Percentiles rank a stretch among this genome's conserved stretches.
These are phyloP conservation scores for Camelina laxa DNA, from an alignment of 345 rosid genomes.

Conservation along the genomic window DNA sequence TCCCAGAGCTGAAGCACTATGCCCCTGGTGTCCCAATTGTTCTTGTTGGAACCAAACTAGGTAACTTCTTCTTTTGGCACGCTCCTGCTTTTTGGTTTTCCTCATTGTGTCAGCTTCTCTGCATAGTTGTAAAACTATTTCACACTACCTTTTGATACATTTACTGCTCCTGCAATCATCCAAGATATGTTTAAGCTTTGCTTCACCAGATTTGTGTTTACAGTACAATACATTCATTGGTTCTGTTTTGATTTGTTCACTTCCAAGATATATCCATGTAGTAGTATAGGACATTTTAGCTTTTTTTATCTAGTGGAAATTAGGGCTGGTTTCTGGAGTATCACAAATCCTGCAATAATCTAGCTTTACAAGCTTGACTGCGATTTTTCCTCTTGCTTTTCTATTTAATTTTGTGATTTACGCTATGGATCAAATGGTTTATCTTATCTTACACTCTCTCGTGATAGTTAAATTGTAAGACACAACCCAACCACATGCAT, in stretches of 20 bases:
- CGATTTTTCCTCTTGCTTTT: conserved; percentile 1
- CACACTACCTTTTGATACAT: conserved; percentile 2
- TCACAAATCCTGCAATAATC: conserved; percentile 9
- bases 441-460: conserved; percentile 7
- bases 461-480: conserved; percentile 9
- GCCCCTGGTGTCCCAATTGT: conserved; percentile 92
- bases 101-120: conserved; percentile 18
- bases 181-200: neutral
- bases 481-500: neutral
- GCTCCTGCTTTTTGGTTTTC: neutral
- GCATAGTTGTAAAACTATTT: neutral
- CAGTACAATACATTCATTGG: neutral
- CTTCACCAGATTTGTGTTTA: neutral
- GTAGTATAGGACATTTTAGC: neutral
- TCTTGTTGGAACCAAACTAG: conserved; percentile 96
- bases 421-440: neutral
- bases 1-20: conserved; percentile 93
- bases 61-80: conserved; percentile 42
- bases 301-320: neutral
- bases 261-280: neutral
- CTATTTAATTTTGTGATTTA: neutral
- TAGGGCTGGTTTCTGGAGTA: neutral
- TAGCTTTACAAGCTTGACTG: conserved; percentile 7
- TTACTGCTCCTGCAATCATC: neutral
- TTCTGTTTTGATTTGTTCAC: conserved; percentile 21